Percentiles rank a stretch among this genome's conserved stretches.
Conservation (phyloP, 164 flowering plant genomes). For the Nymphaea thermarum region DNA sequence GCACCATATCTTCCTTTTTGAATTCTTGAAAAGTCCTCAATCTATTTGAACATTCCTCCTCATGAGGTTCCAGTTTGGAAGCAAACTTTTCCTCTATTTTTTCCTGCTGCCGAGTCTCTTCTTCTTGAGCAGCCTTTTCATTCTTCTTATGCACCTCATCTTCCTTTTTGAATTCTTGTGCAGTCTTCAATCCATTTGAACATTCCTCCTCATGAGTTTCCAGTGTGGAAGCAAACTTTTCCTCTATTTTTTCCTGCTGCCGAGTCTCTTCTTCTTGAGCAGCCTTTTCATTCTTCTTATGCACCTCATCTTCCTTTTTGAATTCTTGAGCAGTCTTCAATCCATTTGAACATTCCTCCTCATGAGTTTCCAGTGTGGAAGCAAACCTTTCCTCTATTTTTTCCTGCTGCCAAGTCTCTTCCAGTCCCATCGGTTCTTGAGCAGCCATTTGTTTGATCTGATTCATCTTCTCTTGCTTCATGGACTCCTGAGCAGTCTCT, state of each 20-base stretch:
- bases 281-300: not conserved
- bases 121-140: not conserved
- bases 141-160: not conserved
- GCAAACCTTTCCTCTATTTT: not conserved
- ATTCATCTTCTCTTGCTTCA: not conserved
- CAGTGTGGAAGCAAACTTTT: not conserved
- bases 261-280: not conserved
- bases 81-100: not conserved
- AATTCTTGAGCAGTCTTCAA: not conserved
- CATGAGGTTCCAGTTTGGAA: not conserved
- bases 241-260: not conserved
- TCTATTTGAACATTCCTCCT: not conserved
- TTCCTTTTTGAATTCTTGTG: not conserved
- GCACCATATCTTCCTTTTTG: not conserved
- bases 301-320: not conserved
- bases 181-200: not conserved
- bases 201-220: not conserved
- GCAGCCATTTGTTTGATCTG: not conserved
- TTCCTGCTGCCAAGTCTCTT: not conserved
- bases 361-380: not conserved
- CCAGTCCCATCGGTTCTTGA: not conserved
- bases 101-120: not conserved
- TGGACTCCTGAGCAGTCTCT: too few species aligned
- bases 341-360: not conserved
- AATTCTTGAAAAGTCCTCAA: not conserved